These are phyloP conservation scores for Debaryomyces nepalensis DNA, from an alignment of 1,139 yeast genomes.

Conservation along the genomic window DNA sequence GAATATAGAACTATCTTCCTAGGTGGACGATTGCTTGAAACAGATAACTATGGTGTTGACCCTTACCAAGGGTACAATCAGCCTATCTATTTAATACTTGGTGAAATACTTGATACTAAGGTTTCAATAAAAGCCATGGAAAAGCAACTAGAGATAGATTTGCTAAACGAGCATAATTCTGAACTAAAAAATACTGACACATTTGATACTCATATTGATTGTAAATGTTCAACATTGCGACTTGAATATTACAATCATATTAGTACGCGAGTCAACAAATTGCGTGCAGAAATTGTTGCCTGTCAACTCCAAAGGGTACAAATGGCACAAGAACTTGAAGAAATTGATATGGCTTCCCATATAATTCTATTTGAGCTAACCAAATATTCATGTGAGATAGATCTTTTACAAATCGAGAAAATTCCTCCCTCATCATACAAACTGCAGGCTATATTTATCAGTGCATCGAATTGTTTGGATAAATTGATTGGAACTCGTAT, in stretches of 20 bases:
- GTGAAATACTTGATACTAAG: conserved; percentile 29
- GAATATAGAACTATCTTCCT: conserved; percentile 36
- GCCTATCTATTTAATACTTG: conserved; percentile 34
- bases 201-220: not conserved
- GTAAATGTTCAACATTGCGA: conserved; percentile 14
- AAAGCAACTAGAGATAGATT: conserved; percentile 2
- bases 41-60: conserved; percentile 42
- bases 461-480: conserved; percentile 26
- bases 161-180: not conserved
- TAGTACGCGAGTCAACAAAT: conserved; percentile 16
- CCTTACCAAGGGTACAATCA: conserved; percentile 52
- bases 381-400: conserved; percentile 2
- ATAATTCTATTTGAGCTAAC: conserved; percentile 28
- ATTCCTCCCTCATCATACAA: conserved; percentile 2
- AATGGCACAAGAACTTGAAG: conserved; percentile 18
- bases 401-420: conserved; percentile 1
- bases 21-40: conserved; percentile 18
- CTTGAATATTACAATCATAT: conserved; percentile 20
- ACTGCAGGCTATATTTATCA: conserved; percentile 1
- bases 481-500: conserved; percentile 25
- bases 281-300: conserved; percentile 21
- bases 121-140: conserved; percentile 26
- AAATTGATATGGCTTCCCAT: conserved; percentile 20
- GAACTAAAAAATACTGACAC: not conserved
- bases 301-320: conserved; percentile 29